These are phyloP conservation scores for Silene vulgaris DNA, from an alignment of 179 eudicot genomes.

Conservation along the genomic window DNA sequence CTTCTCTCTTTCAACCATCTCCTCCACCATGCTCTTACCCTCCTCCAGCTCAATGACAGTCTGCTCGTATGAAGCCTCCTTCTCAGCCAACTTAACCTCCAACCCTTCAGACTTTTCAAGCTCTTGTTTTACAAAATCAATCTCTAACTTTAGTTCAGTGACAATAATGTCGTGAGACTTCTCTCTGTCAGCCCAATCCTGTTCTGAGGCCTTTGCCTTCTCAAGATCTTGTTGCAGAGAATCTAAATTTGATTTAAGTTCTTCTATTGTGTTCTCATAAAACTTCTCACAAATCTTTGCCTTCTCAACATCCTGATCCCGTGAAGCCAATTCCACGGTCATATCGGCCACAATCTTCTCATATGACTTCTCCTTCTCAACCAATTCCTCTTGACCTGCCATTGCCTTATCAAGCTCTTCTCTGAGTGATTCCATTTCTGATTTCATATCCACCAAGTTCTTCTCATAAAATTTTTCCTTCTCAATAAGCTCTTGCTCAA, in stretches of 20 bases:
- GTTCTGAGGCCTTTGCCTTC: constrained; percentile 24
- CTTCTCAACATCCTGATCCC: constrained; percentile 29
- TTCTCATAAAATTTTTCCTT: constrained; percentile 30
- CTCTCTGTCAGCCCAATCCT: constrained; percentile 26
- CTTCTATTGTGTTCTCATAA: constrained; percentile 24
- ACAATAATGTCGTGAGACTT: constrained; percentile 22
- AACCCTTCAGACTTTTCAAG: constrained; percentile 23
- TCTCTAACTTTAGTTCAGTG: constrained; percentile 26
- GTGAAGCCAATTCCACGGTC: constrained; percentile 31
- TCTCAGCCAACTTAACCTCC: constrained; percentile 23
- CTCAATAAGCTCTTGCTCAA: constrained; percentile 30
- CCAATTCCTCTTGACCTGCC: constrained; percentile 24
- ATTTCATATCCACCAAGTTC: constrained; percentile 33
- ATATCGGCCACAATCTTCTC: constrained; percentile 23
- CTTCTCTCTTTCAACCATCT: constrained; percentile 24
- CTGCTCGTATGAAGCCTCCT: constrained; percentile 24
- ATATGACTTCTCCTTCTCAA: constrained; percentile 28
- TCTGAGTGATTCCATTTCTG: constrained; percentile 25
- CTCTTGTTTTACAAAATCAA: constrained; percentile 20
- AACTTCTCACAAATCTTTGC: constrained; percentile 21
- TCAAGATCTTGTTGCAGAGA: constrained; percentile 24
- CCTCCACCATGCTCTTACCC: constrained; percentile 20
- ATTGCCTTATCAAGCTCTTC: constrained; percentile 33
- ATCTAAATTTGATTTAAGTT: constrained; percentile 29
- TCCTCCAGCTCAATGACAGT: constrained; percentile 27